These are phyloP conservation scores for Solanum rostratum DNA, from an alignment of 257 asterid genomes.

Conservation along the genomic window DNA sequence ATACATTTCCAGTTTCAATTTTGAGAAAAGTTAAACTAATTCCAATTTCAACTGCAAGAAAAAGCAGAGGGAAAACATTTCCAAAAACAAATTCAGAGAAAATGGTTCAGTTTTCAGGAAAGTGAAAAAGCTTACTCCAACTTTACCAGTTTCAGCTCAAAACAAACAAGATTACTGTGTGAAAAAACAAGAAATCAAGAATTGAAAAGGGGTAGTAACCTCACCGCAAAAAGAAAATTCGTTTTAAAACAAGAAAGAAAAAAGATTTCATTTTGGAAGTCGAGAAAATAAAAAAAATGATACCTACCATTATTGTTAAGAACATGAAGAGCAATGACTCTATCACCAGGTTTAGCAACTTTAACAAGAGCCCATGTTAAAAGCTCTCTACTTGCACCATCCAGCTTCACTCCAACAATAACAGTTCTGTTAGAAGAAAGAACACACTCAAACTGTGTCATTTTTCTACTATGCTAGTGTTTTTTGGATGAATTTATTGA, in stretches of 20 bases:
- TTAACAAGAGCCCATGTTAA: slow-evolving; percentile 97
- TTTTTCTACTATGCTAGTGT: background rate
- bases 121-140: background rate
- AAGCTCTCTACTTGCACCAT: slow-evolving; percentile 60
- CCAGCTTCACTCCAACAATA: slow-evolving; percentile 84
- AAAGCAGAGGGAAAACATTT: background rate
- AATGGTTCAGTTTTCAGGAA: background rate
- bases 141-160: background rate
- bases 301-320: slow-evolving; percentile 50
- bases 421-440: slow-evolving; percentile 19
- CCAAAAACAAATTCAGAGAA: background rate
- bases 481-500: background rate
- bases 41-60: background rate
- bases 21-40: background rate
- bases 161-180: background rate
- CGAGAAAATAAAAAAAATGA: background rate
- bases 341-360: slow-evolving; percentile 88
- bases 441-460: background rate
- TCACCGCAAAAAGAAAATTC: background rate
- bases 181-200: background rate
- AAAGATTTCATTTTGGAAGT: background rate
- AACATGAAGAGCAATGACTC: slow-evolving; percentile 85
- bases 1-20: background rate
- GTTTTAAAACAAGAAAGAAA: background rate
- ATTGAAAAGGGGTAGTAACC: background rate